Percentiles rank a stretch among this genome's conserved stretches.
Conservation (phyloP, 2,329 filamentous ascomycete species). For the Thermoascus crustaceus region DNA sequence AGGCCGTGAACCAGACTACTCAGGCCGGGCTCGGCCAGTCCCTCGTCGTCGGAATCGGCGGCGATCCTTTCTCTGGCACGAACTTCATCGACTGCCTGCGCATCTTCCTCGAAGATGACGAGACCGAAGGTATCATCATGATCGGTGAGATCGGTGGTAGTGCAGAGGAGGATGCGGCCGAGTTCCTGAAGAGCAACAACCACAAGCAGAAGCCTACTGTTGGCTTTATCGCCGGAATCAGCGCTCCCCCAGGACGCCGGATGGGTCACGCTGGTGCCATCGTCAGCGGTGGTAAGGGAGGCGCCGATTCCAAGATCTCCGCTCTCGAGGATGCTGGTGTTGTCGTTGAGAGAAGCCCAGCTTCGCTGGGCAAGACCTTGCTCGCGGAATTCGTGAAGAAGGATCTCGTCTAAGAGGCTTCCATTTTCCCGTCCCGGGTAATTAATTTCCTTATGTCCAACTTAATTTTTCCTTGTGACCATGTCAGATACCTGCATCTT, state of each 20-base stretch:
- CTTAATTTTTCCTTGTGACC: constrained; percentile 7
- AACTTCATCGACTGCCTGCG: constrained; percentile 99
- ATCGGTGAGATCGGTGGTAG: constrained; percentile 98
- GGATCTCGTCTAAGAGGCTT: constrained; percentile 68
- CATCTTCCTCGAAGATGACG: constrained; percentile 90
- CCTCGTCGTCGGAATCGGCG: constrained; percentile 94
- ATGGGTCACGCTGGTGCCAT: constrained; percentile 99
- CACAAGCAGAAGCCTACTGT: constrained; percentile 91
- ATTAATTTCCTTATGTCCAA: constrained; percentile 10
- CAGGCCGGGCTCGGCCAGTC: constrained; percentile 95
- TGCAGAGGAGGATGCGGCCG: constrained; percentile 95
- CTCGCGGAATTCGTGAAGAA: constrained; percentile 93
- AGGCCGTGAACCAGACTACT: constrained; percentile 99
- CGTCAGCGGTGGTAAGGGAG: constrained; percentile 93
- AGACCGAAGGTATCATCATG: constrained; percentile 99
- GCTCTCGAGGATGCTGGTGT: constrained; percentile 90
- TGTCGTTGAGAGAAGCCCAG: constrained; percentile 90
- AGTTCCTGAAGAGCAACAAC: constrained; percentile 91
- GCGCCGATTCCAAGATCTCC: constrained; percentile 95
- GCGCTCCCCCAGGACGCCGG: constrained; percentile 85
- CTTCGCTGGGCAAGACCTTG: constrained; percentile 83
- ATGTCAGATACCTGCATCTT: constrained; percentile 3
- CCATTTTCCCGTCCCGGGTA: constrained; percentile 11
- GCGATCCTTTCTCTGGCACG: constrained; percentile 96
- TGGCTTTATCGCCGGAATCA: constrained; percentile 97